A percentile compares a stretch with the other conserved stretches of the same genome.
These are phyloP conservation scores for Lantana camara DNA, from an alignment of 257 asterid species.

Conservation along the genomic window DNA sequence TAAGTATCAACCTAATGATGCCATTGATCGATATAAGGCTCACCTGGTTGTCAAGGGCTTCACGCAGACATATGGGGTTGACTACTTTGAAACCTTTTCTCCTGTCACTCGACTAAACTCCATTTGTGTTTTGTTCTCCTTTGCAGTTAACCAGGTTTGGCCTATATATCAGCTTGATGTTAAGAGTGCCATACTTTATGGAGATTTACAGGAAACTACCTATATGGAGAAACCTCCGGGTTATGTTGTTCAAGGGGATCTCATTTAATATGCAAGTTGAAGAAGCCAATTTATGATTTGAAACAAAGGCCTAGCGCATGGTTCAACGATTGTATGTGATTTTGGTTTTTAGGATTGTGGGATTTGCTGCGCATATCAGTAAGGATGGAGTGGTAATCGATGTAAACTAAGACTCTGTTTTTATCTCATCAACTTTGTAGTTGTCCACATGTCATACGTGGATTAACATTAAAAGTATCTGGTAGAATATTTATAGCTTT, in stretches of 20 bases:
- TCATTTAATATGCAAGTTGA: neutral
- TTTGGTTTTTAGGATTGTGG: too few relatives aligned
- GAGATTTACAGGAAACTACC: neutral
- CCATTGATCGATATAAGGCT: neutral
- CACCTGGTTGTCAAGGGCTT: neutral
- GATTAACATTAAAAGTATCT: too few relatives aligned
- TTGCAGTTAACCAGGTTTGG: neutral
- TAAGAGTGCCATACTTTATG: constrained; percentile 2
- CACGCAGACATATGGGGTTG: neutral
- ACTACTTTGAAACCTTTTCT: neutral
- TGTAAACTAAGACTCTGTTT: too few relatives aligned
- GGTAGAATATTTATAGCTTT: too few relatives aligned
- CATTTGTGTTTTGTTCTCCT: neutral
- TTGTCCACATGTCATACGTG: too few relatives aligned
- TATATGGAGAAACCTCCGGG: constrained; percentile 7
- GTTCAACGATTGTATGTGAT: too few relatives aligned
- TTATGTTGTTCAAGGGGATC: neutral
- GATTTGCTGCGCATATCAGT: too few relatives aligned
- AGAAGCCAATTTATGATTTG: neutral
- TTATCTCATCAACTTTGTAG: too few relatives aligned
- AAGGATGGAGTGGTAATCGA: too few relatives aligned
- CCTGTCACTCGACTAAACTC: neutral
- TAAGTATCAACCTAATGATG: neutral
- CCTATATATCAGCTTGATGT: constrained; percentile 7
- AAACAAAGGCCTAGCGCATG: too few relatives aligned